Base-by-base conservation (phyloP, 2,329 filamentous ascomycete species). In the Colletotrichum nymphaeae region DNA sequence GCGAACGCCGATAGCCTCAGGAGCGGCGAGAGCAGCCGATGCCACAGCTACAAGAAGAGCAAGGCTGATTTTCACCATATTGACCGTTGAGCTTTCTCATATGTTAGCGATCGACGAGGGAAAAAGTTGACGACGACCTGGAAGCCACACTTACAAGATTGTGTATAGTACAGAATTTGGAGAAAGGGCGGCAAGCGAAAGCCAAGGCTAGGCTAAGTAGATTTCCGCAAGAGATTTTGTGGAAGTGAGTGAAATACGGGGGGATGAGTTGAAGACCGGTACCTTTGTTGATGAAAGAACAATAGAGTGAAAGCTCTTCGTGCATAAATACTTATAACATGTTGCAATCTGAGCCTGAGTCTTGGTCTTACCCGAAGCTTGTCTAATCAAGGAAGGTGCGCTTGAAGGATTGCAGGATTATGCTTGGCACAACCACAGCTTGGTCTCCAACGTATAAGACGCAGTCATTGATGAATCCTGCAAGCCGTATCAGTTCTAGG, bases 301-400 rank as follows among this genome's bases (percentile, higher is more conserved):
- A 2, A 22, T 5, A 22, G 4, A 11, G 37, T 22, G 9, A 12
- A 52, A 16, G 2, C 12, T 1, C 1, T 2, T 9, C 3, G 8
- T 4, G 11, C 19, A 3, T 35, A 35, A 1, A 35, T 5, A n/a
- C 46, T 63, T 63, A 63, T 52, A 52, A 4, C 11, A 2, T 5
- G 26, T 8, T 30, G 42, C 24, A 22, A 30, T 63, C 19, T 9
- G 8, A 56, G 19, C 3, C 19, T 28, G 28, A 1, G 19, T 46
- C 53, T 55, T 58, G 63, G 16, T 56, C 16, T 58, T 46, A 12
- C 56, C 32, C 55, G 24, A 63, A 69, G 37, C 69, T 63, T 72
- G 22, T 42, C 65, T 69, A 5, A 46, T 69, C 65, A 5, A 32
- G 69, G 69, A 69, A 69, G 69, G 69, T 72, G 65, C n/a, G 30